Conservation (phyloP, 345 rosid genomes). For the Pistacia integerrima region DNA sequence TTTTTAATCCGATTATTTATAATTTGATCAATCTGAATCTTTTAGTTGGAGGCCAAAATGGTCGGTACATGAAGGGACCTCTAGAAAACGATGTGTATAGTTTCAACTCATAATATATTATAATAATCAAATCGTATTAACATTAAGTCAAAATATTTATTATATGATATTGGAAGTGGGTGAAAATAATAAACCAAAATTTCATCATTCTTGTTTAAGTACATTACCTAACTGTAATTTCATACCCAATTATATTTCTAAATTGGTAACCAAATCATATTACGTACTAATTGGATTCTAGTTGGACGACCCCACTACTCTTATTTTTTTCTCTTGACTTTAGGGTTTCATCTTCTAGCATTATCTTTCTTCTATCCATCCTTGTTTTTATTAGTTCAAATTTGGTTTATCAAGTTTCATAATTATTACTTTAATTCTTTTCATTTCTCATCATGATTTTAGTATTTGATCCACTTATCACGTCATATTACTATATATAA, state of each 20-base stretch:
- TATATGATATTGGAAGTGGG: constrained; percentile 31
- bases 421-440: too few relatives aligned
- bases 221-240: constrained; percentile 25
- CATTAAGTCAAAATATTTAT: constrained; percentile 20
- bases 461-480: too few relatives aligned
- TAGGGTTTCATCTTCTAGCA: constrained; percentile 28
- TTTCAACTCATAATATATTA: background rate
- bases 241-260: constrained; percentile 23
- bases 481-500: too few relatives aligned
- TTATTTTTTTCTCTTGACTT: constrained; percentile 21
- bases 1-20: background rate
- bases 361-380: constrained; percentile 12
- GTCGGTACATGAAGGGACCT: constrained; percentile 22
- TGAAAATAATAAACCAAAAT: constrained; percentile 31
- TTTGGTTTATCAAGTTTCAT: too few relatives aligned
- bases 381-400: too few relatives aligned
- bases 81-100: constrained; percentile 17
- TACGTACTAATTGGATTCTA: constrained; percentile 17
- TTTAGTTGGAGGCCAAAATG: constrained; percentile 12
- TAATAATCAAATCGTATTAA: background rate
- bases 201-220: constrained; percentile 19
- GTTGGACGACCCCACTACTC: constrained; percentile 7
- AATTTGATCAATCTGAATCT: background rate
- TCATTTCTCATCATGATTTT: too few relatives aligned
- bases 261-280: constrained; percentile 34